Percentiles rank a stretch among this genome's conserved stretches.
Conservation (phyloP, 495 filamentous ascomycete species). For the Hyaloscypha hepaticicola region DNA sequence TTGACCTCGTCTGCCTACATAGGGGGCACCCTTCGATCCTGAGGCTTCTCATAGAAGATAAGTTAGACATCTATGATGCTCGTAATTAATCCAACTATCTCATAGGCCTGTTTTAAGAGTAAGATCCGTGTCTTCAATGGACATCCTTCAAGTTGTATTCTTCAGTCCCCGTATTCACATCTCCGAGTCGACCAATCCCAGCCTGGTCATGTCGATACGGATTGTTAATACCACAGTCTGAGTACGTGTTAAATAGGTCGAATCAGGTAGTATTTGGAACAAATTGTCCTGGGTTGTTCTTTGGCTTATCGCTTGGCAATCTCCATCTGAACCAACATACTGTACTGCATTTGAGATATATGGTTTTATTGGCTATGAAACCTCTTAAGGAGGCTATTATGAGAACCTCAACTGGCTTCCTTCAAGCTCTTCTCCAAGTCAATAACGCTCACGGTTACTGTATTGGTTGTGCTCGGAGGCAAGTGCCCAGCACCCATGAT, state of each 20-base stretch:
- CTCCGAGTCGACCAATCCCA: no score
- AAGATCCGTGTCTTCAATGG: no score
- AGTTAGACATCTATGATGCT: neutral
- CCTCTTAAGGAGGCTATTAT: neutral
- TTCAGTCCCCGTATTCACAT: no score
- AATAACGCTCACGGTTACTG: conserved; percentile 43
- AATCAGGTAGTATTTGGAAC: neutral
- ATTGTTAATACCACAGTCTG: no score
- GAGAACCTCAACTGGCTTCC: neutral
- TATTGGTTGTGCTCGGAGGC: conserved; percentile 43
- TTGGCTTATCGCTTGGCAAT: neutral
- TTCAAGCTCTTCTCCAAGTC: conserved; percentile 19
- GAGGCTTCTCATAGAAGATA: neutral
- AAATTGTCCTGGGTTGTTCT: neutral
- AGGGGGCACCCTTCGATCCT: neutral
- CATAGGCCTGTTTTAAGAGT: neutral
- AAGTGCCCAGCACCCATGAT: conserved; percentile 44
- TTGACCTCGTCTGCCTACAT: neutral
- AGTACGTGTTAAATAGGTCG: no score
- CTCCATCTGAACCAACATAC: neutral
- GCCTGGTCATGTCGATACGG: no score
- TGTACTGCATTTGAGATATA: neutral
- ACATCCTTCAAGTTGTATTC: no score
- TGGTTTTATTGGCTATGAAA: neutral
- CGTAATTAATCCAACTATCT: neutral